Evolutionary conservation across 192 early-diverging fungal species (phyloP).

Genomic region (Linderina pennispora): DNA sequence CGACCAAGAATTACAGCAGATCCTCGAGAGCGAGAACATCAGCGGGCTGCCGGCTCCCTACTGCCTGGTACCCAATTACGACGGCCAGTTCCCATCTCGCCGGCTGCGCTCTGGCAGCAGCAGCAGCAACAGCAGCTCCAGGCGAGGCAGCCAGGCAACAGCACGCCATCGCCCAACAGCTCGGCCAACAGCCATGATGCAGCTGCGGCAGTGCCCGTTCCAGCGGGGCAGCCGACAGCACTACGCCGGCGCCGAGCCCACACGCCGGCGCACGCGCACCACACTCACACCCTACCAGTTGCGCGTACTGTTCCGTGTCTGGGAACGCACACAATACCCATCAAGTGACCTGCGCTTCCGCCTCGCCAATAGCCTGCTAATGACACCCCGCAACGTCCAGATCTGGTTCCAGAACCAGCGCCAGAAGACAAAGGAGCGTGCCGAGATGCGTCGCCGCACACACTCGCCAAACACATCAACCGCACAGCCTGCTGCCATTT

Average conservation of each 20-base stretch:
- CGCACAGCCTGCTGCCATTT: conserved; percentile 15
- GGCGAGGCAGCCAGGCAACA: no score
- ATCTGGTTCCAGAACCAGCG: conserved; percentile 94
- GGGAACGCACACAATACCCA: conserved; percentile 65
- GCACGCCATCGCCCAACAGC: neutral
- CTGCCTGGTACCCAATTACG: conserved; percentile 41
- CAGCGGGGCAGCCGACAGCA: conserved; percentile 1
- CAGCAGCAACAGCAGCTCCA: conserved; percentile 4
- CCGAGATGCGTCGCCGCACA: conserved; percentile 43
- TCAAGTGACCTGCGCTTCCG: conserved; percentile 64
- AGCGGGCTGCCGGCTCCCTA: conserved; percentile 40
- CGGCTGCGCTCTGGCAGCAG: conserved; percentile 17
- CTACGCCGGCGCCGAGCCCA: conserved; percentile 8
- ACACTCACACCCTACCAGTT: conserved; percentile 57
- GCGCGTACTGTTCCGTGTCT: conserved; percentile 52
- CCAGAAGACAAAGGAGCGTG: conserved; percentile 60
- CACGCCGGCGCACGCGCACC: conserved; percentile 47
- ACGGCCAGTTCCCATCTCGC: conserved; percentile 27
- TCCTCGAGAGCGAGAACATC: conserved; percentile 47
- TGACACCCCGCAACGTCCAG: conserved; percentile 82
- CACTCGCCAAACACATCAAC: conserved; percentile 40
- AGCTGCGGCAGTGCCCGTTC: conserved; percentile 1
- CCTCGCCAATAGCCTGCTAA: conserved; percentile 63
- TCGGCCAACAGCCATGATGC: neutral
- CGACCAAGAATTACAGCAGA: conserved; percentile 48